A percentile compares a stretch with the other conserved stretches of the same genome.
Evolutionary conservation across 2,329 filamentous ascomycete genomes (phyloP).

Genomic region (Chaetomiaceae sp.): DNA sequence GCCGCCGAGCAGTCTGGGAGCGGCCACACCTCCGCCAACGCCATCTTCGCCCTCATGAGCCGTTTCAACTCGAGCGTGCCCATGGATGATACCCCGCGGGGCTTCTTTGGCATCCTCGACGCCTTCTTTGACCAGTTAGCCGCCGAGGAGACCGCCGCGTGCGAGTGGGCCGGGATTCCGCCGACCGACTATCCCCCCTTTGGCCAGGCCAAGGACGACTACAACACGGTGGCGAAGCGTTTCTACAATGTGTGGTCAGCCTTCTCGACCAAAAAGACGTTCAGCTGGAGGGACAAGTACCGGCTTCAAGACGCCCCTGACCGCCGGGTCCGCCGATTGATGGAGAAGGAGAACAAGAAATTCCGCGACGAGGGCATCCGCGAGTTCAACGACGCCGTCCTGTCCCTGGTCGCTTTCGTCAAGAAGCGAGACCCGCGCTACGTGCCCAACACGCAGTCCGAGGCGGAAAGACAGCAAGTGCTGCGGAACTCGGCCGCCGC

Average conservation of each 20-base stretch:
- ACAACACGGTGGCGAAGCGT: conserved; percentile 68
- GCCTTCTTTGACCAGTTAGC: conserved; percentile 77
- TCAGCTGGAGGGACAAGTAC: conserved; percentile 86
- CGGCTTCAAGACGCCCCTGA: conserved; percentile 82
- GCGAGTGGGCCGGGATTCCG: conserved; percentile 60
- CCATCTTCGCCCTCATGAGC: conserved; percentile 72
- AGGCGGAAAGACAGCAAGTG: conserved; percentile 73
- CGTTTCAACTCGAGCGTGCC: conserved; percentile 74
- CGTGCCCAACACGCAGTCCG: conserved; percentile 68
- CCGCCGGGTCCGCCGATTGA: conserved; percentile 71
- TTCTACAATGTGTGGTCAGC: conserved; percentile 80
- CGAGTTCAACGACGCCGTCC: conserved; percentile 90
- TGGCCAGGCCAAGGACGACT: conserved; percentile 68
- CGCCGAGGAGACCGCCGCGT: conserved; percentile 72
- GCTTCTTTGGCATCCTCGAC: conserved; percentile 79
- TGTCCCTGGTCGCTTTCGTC: conserved; percentile 80
- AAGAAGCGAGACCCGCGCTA: conserved; percentile 89
- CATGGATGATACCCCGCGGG: conserved; percentile 72
- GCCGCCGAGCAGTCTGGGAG: conserved; percentile 50
- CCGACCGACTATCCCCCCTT: conserved; percentile 73
- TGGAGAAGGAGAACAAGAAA: conserved; percentile 94
- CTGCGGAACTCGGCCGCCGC: conserved; percentile 74
- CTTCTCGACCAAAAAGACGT: conserved; percentile 81
- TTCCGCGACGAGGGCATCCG: conserved; percentile 74
- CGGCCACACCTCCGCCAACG: conserved; percentile 72